Evolutionary conservation across 768 basidiomycete genomes (phyloP), one percentile per base, ranked within the genome.

Genomic region (Mrakia blollopis): DNA sequence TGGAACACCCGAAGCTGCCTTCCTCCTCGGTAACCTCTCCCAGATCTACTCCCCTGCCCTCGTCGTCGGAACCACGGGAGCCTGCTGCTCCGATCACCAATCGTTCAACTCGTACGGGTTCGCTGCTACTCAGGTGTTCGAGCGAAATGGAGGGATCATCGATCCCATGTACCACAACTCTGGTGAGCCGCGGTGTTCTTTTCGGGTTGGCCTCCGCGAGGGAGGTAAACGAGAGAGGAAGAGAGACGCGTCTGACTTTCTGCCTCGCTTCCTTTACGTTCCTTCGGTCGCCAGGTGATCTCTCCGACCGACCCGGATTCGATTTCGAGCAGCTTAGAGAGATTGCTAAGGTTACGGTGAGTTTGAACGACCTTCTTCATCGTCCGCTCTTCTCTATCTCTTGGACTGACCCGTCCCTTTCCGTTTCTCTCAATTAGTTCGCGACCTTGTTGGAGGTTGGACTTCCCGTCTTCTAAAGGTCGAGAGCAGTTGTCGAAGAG

Each of bases 51-150:
- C 90, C 79, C 92, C 91, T 10, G 91, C 93, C 82, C 85, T 93
- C 35, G 86, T 82, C 0, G 89, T 93, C 52, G 83, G 83, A 6
- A 79, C 72, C 3, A 82, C 83, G 7, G 77, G 90, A 85, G 92
- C 88, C 37, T 97, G 94, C 84, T 97, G 94, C 85, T 94, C 92
- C 80, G 94, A 95, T 80, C 92, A 76, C 14, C 75, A 93, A 90
- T 90, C 90, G 47, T 92, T 93, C 88, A 87, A 91, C 78, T 85
- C 90, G 72, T 89, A 90, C 81, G 94, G 93, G 23, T 95, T 89
- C 86, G 89, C 93, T 10, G 88, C 94, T 0, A 92, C 92, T 0
- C 91, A 92, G 80, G 88, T 96, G 25, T 96, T 94, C 81, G 94
- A 95, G 81, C 89, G 92, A 63, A 91, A 90, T 0, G 93, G 92